phyloP scores from a whole-genome alignment of 352 stramenopile genomes.

The Phytophthora lateralis region DNA sequence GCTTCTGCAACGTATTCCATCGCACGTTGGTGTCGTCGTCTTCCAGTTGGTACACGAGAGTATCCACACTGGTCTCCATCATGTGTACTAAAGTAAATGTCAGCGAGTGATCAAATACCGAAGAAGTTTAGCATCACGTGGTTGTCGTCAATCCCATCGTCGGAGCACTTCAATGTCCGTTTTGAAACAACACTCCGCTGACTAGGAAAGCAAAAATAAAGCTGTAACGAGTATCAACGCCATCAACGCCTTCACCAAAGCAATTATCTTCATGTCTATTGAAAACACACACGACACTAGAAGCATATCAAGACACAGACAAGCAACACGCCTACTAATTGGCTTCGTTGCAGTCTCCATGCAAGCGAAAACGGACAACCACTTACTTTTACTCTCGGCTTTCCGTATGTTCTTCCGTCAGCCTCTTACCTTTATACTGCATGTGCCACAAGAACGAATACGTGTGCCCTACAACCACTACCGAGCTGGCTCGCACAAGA shows the following conservation, averaged over 20 bases:
- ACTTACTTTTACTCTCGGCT: conserved; percentile 34
- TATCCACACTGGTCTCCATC: conserved; percentile 70
- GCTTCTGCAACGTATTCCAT: conserved; percentile 58
- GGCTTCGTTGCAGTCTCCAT: conserved; percentile 2
- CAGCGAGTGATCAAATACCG: conserved; percentile 7
- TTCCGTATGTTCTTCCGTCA: conserved; percentile 3
- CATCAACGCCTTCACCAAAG: conserved; percentile 12
- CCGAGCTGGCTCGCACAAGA: conserved; percentile 13
- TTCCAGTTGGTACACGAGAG: conserved; percentile 81
- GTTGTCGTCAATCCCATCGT: conserved; percentile 13
- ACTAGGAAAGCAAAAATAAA: conserved; percentile 36
- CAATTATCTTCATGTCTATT: conserved; percentile 23
- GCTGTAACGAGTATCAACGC: conserved; percentile 12
- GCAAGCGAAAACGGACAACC: conserved; percentile 5
- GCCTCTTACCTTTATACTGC: conserved; percentile 25
- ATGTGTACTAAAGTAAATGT: conserved; percentile 7
- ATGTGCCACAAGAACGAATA: conserved; percentile 26
- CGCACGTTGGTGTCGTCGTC: conserved; percentile 65
- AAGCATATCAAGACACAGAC: conserved; percentile 7
- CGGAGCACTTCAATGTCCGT: conserved; percentile 19
- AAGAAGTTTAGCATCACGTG: conserved; percentile 24
- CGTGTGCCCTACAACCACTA: conserved; percentile 27
- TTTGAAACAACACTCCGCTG: conserved; percentile 29
- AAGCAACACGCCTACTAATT: conserved; percentile 11
- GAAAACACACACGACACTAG: conserved; percentile 20